Percentiles rank a stretch among this genome's conserved stretches.
phyloP scores from a whole-genome alignment of 2,329 filamentous ascomycete genomes.

The Ophiostoma perfectum region DNA sequence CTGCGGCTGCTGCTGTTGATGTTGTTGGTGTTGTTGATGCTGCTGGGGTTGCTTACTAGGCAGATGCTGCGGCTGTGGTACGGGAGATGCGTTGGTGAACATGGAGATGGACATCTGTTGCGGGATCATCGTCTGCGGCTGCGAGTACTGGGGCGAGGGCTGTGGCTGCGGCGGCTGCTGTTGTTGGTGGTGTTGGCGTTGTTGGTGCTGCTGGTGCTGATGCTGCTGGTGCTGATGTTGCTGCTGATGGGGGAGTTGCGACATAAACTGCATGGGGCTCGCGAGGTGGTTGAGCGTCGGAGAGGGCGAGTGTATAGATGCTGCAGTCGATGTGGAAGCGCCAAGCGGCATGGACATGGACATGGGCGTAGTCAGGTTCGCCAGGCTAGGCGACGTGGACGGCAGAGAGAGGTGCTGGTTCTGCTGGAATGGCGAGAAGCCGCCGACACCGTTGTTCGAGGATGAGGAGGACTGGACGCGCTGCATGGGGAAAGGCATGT shows the following conservation, averaged over 20 bases:
- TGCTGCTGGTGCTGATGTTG: background rate
- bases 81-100: constrained; percentile 20
- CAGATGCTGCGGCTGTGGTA: constrained; percentile 29
- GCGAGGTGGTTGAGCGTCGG: constrained; percentile 19
- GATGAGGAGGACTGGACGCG: constrained; percentile 17
- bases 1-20: constrained; percentile 24
- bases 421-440: constrained; percentile 21
- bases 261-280: constrained; percentile 23
- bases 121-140: constrained; percentile 16
- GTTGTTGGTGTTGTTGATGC: constrained; percentile 27
- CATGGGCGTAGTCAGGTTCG: constrained; percentile 18
- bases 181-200: constrained; percentile 5
- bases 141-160: constrained; percentile 17
- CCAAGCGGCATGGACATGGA: constrained; percentile 16
- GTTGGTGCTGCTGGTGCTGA: constrained; percentile 8
- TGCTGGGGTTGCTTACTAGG: constrained; percentile 28
- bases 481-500: constrained; percentile 22
- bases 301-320: constrained; percentile 19
- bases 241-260: constrained; percentile 18
- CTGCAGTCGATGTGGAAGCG: background rate
- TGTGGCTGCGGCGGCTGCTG: constrained; percentile 7
- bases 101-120: constrained; percentile 21
- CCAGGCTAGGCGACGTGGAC: constrained; percentile 12
- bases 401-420: constrained; percentile 15
- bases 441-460: constrained; percentile 12